These are phyloP conservation scores for Mucor mucedo DNA, from an alignment of 371 early-diverging fungal genomes.

Conservation along the genomic window DNA sequence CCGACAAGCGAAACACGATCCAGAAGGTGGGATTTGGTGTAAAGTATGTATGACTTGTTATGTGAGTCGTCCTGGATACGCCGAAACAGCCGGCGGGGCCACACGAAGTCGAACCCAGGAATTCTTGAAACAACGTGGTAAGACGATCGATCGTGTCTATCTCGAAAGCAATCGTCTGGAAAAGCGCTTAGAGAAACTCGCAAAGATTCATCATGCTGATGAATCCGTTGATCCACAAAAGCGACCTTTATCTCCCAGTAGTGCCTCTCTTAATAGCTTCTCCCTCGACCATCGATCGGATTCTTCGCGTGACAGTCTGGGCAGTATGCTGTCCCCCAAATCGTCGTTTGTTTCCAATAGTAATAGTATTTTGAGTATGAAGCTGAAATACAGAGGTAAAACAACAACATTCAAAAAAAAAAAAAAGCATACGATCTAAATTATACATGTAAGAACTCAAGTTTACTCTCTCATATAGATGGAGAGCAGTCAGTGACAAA, in stretches of 20 bases:
- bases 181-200: constrained; percentile 79
- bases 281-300: constrained; percentile 33
- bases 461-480: constrained; percentile 30
- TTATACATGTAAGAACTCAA: neutral
- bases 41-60: constrained; percentile 80
- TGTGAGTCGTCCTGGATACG: constrained; percentile 56
- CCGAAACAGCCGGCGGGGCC: constrained; percentile 42
- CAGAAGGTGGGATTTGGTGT: constrained; percentile 73
- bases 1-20: constrained; percentile 72
- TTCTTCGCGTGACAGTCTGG: constrained; percentile 47
- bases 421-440: neutral
- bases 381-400: constrained; percentile 54
- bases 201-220: constrained; percentile 48
- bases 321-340: constrained; percentile 41
- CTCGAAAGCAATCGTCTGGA: constrained; percentile 87
- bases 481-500: constrained; percentile 67
- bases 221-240: neutral
- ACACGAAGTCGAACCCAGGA: constrained; percentile 53
- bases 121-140: constrained; percentile 65
- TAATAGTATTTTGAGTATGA: constrained; percentile 52
- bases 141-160: constrained; percentile 66
- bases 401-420: neutral
- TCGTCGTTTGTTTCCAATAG: constrained; percentile 42
- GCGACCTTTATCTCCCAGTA: constrained; percentile 17
- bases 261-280: constrained; percentile 28